Conservation (phyloP, 495 filamentous ascomycete species). For the Neurospora cerealis region DNA sequence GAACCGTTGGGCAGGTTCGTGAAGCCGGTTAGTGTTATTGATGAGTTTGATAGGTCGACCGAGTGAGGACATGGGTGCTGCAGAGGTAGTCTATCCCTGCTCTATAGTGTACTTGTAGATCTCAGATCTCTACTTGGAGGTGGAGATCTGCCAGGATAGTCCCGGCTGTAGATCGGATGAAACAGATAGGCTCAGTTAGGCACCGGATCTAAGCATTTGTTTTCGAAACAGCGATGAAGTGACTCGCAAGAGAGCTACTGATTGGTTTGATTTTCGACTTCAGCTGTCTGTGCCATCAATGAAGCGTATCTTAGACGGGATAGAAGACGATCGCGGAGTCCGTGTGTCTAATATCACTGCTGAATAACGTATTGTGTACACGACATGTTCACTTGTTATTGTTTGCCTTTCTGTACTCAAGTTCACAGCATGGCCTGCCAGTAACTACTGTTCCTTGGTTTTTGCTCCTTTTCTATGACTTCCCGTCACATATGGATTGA, state of each 20-base stretch:
- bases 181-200: neutral
- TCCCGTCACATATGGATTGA: neutral
- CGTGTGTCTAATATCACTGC: neutral
- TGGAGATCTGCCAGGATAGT: neutral
- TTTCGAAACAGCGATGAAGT: neutral
- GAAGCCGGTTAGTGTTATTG: slow-evolving; percentile 42
- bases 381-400: neutral
- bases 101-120: neutral
- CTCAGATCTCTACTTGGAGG: neutral
- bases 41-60: slow-evolving; percentile 29
- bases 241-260: neutral
- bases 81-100: neutral
- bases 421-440: neutral
- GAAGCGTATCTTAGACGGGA: neutral
- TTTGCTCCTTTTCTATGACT: neutral
- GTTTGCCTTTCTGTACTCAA: neutral
- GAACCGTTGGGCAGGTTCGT: slow-evolving; percentile 38
- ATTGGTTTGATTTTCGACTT: neutral
- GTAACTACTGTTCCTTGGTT: neutral
- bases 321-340: neutral
- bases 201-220: neutral
- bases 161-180: neutral
- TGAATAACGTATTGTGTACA: neutral
- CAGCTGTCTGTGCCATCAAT: neutral
- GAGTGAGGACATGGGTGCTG: neutral